Conservation (phyloP, 768 basidiomycete species). For the Neoboletus subvelutipes region DNA sequence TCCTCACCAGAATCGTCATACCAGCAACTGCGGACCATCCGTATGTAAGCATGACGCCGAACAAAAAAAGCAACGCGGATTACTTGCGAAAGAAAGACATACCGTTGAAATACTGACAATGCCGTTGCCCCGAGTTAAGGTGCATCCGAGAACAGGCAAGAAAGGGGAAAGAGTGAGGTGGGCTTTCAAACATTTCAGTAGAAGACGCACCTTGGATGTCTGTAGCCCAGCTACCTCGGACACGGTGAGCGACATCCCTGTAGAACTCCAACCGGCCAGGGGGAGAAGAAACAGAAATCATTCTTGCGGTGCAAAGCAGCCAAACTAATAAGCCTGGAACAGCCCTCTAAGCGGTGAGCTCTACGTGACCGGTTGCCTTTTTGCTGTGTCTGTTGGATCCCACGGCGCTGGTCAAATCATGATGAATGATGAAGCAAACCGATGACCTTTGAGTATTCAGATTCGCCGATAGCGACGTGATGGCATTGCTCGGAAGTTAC, state of each 20-base stretch:
- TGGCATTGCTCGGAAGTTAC: too few relatives aligned
- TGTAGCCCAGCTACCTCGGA: slow-evolving; percentile 14
- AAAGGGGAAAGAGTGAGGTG: background rate
- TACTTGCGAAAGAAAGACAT: background rate
- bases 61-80: background rate
- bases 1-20: slow-evolving; percentile 16
- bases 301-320: background rate
- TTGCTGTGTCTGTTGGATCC: background rate
- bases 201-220: slow-evolving; percentile 10
- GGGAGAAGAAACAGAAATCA: background rate
- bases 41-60: background rate
- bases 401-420: too few relatives aligned
- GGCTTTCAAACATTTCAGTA: background rate
- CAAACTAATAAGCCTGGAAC: background rate
- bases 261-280: background rate
- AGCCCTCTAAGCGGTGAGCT: background rate
- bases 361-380: too few relatives aligned
- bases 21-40: slow-evolving; percentile 12
- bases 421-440: too few relatives aligned
- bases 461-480: too few relatives aligned
- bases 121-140: background rate
- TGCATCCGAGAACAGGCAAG: background rate
- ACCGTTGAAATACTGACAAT: slow-evolving; percentile 17
- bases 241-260: background rate
- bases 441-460: too few relatives aligned